Evolutionary conservation across 2,329 filamentous ascomycete genomes (phyloP).

Genomic region (Teratosphaeria zuluensis): DNA sequence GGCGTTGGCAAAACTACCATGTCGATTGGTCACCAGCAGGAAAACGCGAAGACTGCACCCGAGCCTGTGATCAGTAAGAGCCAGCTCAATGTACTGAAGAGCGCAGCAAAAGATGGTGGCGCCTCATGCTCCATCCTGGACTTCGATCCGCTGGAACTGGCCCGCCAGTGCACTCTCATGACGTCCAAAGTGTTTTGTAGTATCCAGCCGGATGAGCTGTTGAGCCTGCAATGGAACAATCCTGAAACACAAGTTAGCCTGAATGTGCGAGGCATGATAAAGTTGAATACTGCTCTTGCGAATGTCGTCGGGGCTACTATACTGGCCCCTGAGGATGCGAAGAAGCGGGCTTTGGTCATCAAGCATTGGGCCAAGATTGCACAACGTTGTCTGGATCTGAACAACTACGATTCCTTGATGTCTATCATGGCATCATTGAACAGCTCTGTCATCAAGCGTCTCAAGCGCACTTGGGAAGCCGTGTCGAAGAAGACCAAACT

Average conservation of each 20-base stretch:
- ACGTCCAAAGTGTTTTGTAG: slow-evolving; percentile 86
- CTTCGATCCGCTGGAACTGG: slow-evolving; percentile 83
- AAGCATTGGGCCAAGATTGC: slow-evolving; percentile 99
- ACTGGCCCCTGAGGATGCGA: slow-evolving; percentile 75
- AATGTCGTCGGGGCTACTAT: slow-evolving; percentile 92
- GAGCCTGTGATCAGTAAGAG: slow-evolving; percentile 62
- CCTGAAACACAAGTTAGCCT: slow-evolving; percentile 67
- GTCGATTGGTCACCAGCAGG: slow-evolving; percentile 54
- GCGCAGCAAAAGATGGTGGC: slow-evolving; percentile 62
- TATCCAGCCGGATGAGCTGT: slow-evolving; percentile 82
- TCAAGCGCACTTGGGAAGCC: slow-evolving; percentile 85
- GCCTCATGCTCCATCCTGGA: slow-evolving; percentile 67
- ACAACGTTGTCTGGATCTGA: slow-evolving; percentile 72
- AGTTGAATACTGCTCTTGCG: slow-evolving; percentile 81
- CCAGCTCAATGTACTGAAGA: slow-evolving; percentile 61
- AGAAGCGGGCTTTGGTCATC: slow-evolving; percentile 81
- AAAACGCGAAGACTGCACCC: slow-evolving; percentile 41
- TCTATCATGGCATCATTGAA: slow-evolving; percentile 92
- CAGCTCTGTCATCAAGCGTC: slow-evolving; percentile 77
- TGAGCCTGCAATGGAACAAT: slow-evolving; percentile 91
- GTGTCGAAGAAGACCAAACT: slow-evolving; percentile 77
- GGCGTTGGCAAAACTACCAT: slow-evolving; percentile 82
- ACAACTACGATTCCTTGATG: slow-evolving; percentile 96
- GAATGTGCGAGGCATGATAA: slow-evolving; percentile 90
- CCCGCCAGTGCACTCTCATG: slow-evolving; percentile 84